Evolutionary conservation across 495 filamentous ascomycete genomes (phyloP), one percentile per base, ranked within the genome.

Genomic region (Hyaloscypha bicolor): DNA sequence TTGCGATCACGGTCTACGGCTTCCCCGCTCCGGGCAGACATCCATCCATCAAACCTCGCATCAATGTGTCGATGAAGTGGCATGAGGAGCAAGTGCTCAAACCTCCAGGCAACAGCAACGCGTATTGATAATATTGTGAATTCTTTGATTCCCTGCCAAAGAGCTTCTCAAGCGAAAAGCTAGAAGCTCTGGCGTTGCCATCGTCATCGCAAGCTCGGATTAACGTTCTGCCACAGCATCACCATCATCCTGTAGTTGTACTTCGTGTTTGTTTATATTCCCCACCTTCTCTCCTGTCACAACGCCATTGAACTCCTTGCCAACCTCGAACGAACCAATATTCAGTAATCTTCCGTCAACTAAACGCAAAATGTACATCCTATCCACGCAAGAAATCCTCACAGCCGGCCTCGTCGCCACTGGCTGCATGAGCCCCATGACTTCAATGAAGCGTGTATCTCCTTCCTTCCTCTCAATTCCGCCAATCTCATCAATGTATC

Each of bases 361-460:
- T 9, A 57, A 31, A n/a, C 32, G 14, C 63, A 65, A 65, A 57
- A 65, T 65, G 63, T 57, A 57, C 31, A 65, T 65, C 31, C 53
- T 16, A 30, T 29, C 51, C 11, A 31, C 63, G 9, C 52, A 65
- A 31, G 57, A n/a, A 14, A 59, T 65, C 9, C 2, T 65, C 14
- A 56, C 63, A 4, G 63, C 42, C 14, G 42, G 42, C 42, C 42
- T 45, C 42, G 42, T 45, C 42, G 42, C 42, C 42, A 45, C 42
- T 12, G 42, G 42, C 14, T 45, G 42, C 42, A 45, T 45, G 42
- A 45, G 42, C 42, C 42, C 42, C 6, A 45, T 6, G 42, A 45
- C 42, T 12, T 45, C 42, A 3, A 12, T 45, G 42, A 45, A 45
- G 42, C 42, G 42, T 45, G 14, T 45, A 12, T 45, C 42, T 19